These are phyloP conservation scores for Ophiocordyceps camponoti-floridani DNA, from an alignment of 2,329 filamentous ascomycete species.

Conservation along the genomic window DNA sequence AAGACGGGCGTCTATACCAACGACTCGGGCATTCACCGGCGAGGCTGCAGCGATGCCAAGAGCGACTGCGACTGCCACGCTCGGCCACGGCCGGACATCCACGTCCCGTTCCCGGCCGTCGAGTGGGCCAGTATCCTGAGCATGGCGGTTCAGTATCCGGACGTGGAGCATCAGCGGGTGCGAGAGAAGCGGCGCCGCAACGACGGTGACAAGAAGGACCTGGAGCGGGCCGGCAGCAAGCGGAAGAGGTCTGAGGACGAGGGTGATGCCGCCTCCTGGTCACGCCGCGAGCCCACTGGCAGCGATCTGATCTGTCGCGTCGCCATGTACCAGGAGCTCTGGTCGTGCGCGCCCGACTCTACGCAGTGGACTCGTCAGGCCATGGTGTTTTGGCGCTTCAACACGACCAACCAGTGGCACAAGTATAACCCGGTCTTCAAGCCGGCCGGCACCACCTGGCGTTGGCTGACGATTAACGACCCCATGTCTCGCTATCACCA, in stretches of 20 bases:
- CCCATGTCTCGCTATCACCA: conserved; percentile 41
- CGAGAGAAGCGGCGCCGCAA: conserved; percentile 18
- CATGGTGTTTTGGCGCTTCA: conserved; percentile 47
- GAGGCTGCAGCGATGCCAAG: conserved; percentile 29
- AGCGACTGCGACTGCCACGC: conserved; percentile 32
- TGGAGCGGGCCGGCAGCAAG: conserved; percentile 17
- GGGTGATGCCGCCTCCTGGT: conserved; percentile 20
- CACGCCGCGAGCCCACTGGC: conserved; percentile 23
- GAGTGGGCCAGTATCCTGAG: conserved; percentile 41
- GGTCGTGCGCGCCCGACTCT: conserved; percentile 30
- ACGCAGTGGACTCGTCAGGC: conserved; percentile 36
- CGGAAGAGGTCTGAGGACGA: conserved; percentile 22
- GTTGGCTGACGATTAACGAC: conserved; percentile 42
- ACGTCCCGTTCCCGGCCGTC: conserved; percentile 38
- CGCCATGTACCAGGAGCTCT: conserved; percentile 51
- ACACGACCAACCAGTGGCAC: conserved; percentile 31
- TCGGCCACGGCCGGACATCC: conserved; percentile 27
- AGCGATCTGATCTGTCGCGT: conserved; percentile 41
- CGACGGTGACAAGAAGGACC: conserved; percentile 16
- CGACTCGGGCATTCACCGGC: conserved; percentile 32
- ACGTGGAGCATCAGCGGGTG: conserved; percentile 20
- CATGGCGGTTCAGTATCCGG: conserved; percentile 33
- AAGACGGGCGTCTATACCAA: conserved; percentile 27
- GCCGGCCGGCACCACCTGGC: conserved; percentile 38
- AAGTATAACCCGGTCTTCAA: conserved; percentile 29